phyloP scores from a whole-genome alignment of 1,284 basidiomycete genomes.

The Microbotryomycetes sp. region DNA sequence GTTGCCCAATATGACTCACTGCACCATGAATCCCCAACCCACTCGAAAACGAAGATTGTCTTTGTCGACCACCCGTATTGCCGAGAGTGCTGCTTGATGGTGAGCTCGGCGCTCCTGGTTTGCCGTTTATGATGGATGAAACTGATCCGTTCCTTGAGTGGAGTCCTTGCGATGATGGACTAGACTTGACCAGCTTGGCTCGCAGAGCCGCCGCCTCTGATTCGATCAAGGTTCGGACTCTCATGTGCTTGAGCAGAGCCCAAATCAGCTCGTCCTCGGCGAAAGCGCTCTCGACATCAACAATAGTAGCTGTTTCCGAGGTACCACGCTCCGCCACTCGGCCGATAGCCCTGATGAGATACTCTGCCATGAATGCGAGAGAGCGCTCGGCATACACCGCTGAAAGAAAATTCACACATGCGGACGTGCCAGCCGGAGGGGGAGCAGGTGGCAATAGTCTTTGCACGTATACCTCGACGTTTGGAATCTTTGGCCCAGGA shows the following conservation, averaged over 20 bases:
- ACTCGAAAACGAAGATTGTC: not conserved
- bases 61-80: not conserved
- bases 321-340: constrained; percentile 6
- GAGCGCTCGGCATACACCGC: constrained; percentile 23
- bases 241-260: constrained; percentile 11
- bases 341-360: constrained; percentile 16
- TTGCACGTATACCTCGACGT: too few species aligned
- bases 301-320: not conserved
- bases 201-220: not conserved
- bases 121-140: not conserved
- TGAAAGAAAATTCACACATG: constrained; percentile 16
- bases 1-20: not conserved
- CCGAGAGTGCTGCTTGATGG: not conserved
- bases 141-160: not conserved
- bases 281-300: constrained; percentile 17
- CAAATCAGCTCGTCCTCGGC: constrained; percentile 17
- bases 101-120: not conserved
- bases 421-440: not conserved
- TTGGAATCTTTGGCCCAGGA: too few species aligned
- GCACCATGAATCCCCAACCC: not conserved
- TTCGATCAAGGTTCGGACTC: constrained; percentile 6
- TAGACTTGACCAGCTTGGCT: not conserved
- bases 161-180: not conserved
- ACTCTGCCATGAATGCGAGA: constrained; percentile 7
- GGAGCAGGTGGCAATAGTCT: not conserved